These are phyloP conservation scores for Hymenoscyphus occultus DNA, from an alignment of 2,329 filamentous ascomycete genomes.

Conservation along the genomic window DNA sequence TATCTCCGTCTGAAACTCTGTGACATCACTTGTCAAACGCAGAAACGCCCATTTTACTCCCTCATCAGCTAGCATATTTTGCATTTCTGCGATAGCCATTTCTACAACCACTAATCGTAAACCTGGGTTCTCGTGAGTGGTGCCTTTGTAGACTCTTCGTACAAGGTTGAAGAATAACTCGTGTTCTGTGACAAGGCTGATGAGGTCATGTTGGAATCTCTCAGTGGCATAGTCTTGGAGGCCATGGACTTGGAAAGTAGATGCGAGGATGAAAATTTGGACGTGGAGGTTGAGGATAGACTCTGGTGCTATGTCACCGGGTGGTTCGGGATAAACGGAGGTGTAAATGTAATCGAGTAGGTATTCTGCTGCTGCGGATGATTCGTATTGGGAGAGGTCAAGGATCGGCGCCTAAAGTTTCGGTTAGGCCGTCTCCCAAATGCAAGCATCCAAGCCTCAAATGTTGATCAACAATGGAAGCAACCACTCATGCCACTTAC, in stretches of 20 bases:
- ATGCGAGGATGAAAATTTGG: conserved; percentile 24
- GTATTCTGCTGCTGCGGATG: conserved; percentile 7
- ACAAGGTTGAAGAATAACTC: conserved; percentile 17
- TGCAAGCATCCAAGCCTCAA: no score
- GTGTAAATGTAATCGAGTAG: conserved; percentile 31
- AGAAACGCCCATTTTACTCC: conserved; percentile 16
- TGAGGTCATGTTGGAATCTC: conserved; percentile 20
- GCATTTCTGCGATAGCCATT: conserved; percentile 23
- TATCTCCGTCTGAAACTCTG: conserved; percentile 27
- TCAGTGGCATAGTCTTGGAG: conserved; percentile 15
- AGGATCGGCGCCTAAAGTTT: conserved; percentile 12
- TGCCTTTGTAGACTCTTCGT: conserved; percentile 17
- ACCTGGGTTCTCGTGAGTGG: conserved; percentile 6
- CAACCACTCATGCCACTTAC: neutral
- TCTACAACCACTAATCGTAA: conserved; percentile 22
- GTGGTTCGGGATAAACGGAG: conserved; percentile 17
- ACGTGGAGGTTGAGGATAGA: conserved; percentile 20
- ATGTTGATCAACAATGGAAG: no score
- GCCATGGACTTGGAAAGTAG: conserved; percentile 15
- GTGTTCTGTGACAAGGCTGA: conserved; percentile 14
- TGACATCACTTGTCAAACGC: conserved; percentile 14
- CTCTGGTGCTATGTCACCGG: conserved; percentile 4
- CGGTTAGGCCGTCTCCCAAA: no score
- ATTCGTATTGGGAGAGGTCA: conserved; percentile 18
- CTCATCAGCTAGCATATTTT: conserved; percentile 13